phyloP scores from a whole-genome alignment of 176 grass and related monocot genomes.

The Oryza nivara region DNA sequence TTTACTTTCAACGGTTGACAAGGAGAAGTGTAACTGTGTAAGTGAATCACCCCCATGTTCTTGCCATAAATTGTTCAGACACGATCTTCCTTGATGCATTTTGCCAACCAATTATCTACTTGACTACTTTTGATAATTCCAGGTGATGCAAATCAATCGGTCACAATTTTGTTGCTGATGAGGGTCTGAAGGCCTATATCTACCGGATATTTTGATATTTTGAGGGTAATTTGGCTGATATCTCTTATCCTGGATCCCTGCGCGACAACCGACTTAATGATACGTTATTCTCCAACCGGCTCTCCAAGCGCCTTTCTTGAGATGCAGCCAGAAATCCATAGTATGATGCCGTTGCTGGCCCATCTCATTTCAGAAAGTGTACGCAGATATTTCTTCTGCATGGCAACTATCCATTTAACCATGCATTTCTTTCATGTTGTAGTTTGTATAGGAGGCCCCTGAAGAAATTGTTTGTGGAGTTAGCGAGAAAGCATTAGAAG shows the following conservation, averaged over 20 bases:
- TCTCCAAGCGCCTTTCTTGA: no score
- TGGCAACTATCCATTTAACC: no score
- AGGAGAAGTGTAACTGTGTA: slow-evolving; percentile 59
- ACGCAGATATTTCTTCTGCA: no score
- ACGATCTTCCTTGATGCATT: slow-evolving; percentile 8
- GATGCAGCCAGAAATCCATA: no score
- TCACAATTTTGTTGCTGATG: slow-evolving; percentile 78
- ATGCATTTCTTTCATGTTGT: no score
- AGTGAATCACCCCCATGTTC: slow-evolving; percentile 68
- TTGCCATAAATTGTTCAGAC: slow-evolving; percentile 8
- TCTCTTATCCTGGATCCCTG: no score
- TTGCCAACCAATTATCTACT: background rate
- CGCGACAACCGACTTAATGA: background rate
- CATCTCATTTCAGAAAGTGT: no score
- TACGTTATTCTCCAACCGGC: no score
- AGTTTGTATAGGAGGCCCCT: no score
- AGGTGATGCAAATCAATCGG: slow-evolving; percentile 85
- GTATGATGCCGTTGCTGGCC: no score
- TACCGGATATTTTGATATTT: slow-evolving; percentile 35
- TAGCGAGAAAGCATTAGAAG: no score
- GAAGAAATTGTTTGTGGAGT: no score
- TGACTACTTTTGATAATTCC: background rate
- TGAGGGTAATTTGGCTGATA: slow-evolving; percentile 49
- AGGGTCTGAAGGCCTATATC: slow-evolving; percentile 76
- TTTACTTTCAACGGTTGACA: slow-evolving; percentile 82